Evolutionary conservation across 257 asterid genomes (phyloP).

Genomic region (Solanum sitiens): DNA sequence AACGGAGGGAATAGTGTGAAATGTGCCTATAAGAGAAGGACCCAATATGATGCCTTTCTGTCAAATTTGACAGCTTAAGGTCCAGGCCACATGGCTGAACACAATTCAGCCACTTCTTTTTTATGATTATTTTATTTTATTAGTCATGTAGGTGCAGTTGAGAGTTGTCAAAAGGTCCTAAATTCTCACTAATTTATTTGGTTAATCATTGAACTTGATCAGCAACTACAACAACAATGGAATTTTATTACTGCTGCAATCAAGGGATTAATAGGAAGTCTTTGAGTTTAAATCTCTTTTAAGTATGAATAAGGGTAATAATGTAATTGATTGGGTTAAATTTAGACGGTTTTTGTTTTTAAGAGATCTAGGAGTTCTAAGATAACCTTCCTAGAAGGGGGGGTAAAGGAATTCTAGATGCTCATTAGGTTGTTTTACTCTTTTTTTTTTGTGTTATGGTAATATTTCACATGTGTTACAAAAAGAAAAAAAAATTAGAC

Average conservation of each 20-base stretch:
- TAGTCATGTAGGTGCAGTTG: background rate
- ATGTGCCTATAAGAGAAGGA: background rate
- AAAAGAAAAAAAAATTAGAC: too few relatives aligned
- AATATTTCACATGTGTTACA: too few relatives aligned
- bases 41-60: background rate
- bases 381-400: too few relatives aligned
- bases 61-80: background rate
- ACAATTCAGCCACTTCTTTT: background rate
- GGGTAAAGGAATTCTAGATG: too few relatives aligned
- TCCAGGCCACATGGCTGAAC: background rate
- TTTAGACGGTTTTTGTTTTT: too few relatives aligned
- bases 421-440: too few relatives aligned
- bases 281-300: too few relatives aligned
- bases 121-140: background rate
- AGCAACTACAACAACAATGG: background rate
- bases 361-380: too few relatives aligned
- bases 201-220: background rate
- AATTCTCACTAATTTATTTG: background rate
- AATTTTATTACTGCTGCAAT: background rate
- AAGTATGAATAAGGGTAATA: fast-evolving
- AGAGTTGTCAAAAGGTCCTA: background rate
- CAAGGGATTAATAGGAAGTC: background rate
- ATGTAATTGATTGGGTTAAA: fast-evolving
- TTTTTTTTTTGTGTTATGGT: too few relatives aligned
- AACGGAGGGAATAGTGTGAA: background rate